Conservation (phyloP, 2,329 filamentous ascomycete species). For the Alternaria alternata region DNA sequence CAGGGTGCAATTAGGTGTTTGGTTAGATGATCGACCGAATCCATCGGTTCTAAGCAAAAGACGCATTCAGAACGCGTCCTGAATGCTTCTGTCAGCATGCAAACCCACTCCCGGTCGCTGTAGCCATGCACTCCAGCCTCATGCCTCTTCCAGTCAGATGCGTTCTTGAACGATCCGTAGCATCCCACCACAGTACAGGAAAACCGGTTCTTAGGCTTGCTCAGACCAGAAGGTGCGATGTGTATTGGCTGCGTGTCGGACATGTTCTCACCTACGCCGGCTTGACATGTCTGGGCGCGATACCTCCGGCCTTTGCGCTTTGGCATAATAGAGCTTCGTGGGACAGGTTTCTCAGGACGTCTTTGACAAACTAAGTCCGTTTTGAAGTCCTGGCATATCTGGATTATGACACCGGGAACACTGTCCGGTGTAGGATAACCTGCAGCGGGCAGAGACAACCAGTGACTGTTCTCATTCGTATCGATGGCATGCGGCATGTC, state of each 20-base stretch:
- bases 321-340: no score
- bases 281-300: neutral
- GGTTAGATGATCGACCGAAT: constrained; percentile 10
- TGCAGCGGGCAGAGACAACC: no score
- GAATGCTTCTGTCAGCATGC: constrained; percentile 15
- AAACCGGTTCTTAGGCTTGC: no score
- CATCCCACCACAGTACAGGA: no score
- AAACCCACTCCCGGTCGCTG: constrained; percentile 17
- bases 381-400: no score
- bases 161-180: constrained; percentile 13
- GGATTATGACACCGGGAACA: no score
- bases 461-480: no score
- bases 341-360: no score
- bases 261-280: neutral
- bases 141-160: constrained; percentile 24
- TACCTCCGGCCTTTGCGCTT: neutral
- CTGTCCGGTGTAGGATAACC: no score
- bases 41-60: constrained; percentile 17
- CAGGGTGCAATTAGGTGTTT: constrained; percentile 16
- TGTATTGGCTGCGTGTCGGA: no score
- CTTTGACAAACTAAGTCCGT: neutral
- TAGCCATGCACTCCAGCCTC: constrained; percentile 19
- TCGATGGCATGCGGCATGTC: no score
- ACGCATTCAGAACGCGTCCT: constrained; percentile 5
- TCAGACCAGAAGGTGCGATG: neutral